These are phyloP conservation scores for Candida pini DNA, from an alignment of 805 yeast species.

Conservation along the genomic window DNA sequence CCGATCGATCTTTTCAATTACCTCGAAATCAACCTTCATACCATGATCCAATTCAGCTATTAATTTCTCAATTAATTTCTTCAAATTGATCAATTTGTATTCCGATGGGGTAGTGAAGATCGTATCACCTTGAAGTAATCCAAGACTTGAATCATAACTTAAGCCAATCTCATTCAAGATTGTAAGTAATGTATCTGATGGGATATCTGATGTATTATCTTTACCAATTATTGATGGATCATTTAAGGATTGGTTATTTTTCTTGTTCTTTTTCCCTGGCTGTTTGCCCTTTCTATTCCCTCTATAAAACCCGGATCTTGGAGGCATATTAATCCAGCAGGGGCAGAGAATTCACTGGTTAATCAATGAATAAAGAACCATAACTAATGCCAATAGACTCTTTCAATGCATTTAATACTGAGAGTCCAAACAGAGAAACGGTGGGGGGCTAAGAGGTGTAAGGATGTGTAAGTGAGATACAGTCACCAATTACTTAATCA, in stretches of 20 bases:
- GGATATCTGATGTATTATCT: constrained; percentile 34
- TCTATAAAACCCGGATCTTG: constrained; percentile 15
- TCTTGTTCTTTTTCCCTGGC: constrained; percentile 18
- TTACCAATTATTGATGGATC: constrained; percentile 5
- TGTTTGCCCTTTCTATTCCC: constrained; percentile 21
- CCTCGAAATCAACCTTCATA: constrained; percentile 20
- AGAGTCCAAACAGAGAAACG: too few species aligned
- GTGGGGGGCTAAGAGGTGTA: too few species aligned
- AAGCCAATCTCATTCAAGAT: constrained; percentile 48
- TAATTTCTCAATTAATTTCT: constrained; percentile 35
- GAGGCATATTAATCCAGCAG: constrained; percentile 17
- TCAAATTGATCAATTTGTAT: constrained; percentile 14
- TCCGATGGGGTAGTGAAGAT: constrained; percentile 29
- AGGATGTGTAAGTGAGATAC: too few species aligned
- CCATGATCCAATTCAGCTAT: constrained; percentile 32
- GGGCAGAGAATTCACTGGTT: neutral
- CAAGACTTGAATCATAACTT: constrained; percentile 53
- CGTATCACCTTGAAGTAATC: constrained; percentile 55
- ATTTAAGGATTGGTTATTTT: constrained; percentile 6
- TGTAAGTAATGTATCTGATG: constrained; percentile 40
- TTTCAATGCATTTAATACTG: too few species aligned
- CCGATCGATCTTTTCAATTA: constrained; percentile 19
- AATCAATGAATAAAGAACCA: too few species aligned
- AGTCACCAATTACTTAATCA: too few species aligned
- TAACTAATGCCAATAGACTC: too few species aligned